Conservation (phyloP, 495 filamentous ascomycete species). For the Penicillium riverlandense region DNA sequence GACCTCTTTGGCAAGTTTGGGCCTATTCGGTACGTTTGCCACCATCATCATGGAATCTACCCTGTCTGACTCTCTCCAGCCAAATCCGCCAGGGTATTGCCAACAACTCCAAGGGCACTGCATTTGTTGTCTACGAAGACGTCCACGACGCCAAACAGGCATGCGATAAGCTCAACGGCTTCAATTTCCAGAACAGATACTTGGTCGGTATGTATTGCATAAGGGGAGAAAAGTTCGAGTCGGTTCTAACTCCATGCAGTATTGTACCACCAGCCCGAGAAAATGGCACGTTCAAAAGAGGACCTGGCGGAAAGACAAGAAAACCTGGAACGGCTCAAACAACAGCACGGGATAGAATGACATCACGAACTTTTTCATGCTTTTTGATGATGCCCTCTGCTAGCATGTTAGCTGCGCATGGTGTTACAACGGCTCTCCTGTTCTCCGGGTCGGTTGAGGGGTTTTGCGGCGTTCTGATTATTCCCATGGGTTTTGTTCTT, state of each 20-base stretch:
- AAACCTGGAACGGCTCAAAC: constrained; percentile 95
- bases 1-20: constrained; percentile 94
- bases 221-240: not conserved
- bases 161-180: constrained; percentile 98
- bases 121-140: constrained; percentile 98
- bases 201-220: constrained; percentile 73
- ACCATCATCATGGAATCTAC: not conserved
- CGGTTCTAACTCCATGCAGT: constrained; percentile 43
- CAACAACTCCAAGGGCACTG: constrained; percentile 94
- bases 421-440: constrained; percentile 24
- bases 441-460: constrained; percentile 37
- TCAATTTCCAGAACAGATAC: constrained; percentile 99
- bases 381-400: constrained; percentile 31
- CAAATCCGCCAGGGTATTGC: constrained; percentile 98
- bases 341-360: constrained; percentile 98
- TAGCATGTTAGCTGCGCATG: constrained; percentile 31
- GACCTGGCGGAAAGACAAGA: constrained; percentile 91
- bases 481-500: constrained; percentile 17
- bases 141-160: constrained; percentile 98
- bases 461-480: constrained; percentile 35
- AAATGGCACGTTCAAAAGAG: constrained; percentile 89
- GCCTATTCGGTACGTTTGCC: constrained; percentile 66
- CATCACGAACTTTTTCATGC: constrained; percentile 25
- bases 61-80: constrained; percentile 43
- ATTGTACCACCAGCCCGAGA: constrained; percentile 97